A percentile compares a stretch with the other conserved stretches of the same genome.
Evolutionary conservation across 1,139 yeast genomes (phyloP).

Genomic region (Scheffersomyces insectosa): DNA sequence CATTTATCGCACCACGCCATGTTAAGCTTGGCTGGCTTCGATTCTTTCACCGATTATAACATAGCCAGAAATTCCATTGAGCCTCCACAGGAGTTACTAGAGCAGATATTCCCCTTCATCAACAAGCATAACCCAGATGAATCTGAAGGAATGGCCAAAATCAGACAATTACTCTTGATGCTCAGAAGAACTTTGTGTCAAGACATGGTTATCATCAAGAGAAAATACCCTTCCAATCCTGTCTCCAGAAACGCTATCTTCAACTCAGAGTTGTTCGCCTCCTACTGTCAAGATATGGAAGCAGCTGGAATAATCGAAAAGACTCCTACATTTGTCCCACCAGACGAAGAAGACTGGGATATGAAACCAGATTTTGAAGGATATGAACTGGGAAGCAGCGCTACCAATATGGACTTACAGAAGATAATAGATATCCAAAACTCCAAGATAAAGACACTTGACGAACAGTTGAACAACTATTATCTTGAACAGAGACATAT

Average conservation of each 20-base stretch:
- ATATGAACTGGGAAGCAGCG: not conserved
- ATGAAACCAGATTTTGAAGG: not conserved
- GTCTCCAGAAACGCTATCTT: slow-evolving; percentile 31
- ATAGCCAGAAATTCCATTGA: slow-evolving; percentile 23
- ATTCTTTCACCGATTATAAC: slow-evolving; percentile 16
- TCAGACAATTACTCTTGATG: slow-evolving; percentile 20
- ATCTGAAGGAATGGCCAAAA: slow-evolving; percentile 4
- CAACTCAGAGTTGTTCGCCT: slow-evolving; percentile 20
- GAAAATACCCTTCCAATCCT: slow-evolving; percentile 26
- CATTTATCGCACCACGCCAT: slow-evolving; percentile 17
- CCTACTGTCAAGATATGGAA: slow-evolving; percentile 19
- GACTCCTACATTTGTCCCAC: slow-evolving; percentile 1
- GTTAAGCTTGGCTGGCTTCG: slow-evolving; percentile 28
- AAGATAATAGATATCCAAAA: slow-evolving; percentile 6
- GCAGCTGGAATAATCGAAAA: slow-evolving; percentile 8
- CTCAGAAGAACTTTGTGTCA: slow-evolving; percentile 30
- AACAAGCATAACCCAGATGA: slow-evolving; percentile 10
- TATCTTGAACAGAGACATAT: slow-evolving; percentile 18
- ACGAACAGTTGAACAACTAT: slow-evolving; percentile 16
- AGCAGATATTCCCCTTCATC: slow-evolving; percentile 33
- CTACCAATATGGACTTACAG: slow-evolving; percentile 2
- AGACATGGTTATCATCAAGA: slow-evolving; percentile 33
- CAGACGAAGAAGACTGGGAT: not conserved
- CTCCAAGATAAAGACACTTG: slow-evolving; percentile 13
- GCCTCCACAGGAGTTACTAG: slow-evolving; percentile 29